Evolutionary conservation across 768 basidiomycete genomes (phyloP).

Genomic region (Cystofilobasidium ferigula): DNA sequence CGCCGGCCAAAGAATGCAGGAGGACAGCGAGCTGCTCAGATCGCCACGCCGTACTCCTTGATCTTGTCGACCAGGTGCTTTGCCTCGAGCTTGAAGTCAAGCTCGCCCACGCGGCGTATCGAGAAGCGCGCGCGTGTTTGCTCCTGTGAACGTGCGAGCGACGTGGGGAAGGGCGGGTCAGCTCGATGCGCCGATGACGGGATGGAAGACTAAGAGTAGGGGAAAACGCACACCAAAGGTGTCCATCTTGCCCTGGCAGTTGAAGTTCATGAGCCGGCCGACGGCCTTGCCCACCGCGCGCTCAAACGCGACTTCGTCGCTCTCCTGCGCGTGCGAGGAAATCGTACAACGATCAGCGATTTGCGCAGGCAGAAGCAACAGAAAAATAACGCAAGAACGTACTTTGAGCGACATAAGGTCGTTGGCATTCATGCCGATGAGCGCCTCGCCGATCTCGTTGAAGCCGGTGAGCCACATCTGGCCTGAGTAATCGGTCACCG

Average conservation of each 20-base stretch:
- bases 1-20: too few species aligned
- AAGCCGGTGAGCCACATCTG: slow-evolving; percentile 91
- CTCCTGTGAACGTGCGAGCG: slow-evolving; percentile 52
- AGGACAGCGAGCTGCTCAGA: not conserved
- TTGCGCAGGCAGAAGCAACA: not conserved
- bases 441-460: slow-evolving; percentile 70
- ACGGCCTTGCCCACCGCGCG: slow-evolving; percentile 53
- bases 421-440: slow-evolving; percentile 70
- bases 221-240: slow-evolving; percentile 48
- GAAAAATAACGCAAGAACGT: not conserved
- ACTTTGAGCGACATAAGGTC: slow-evolving; percentile 67
- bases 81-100: slow-evolving; percentile 62
- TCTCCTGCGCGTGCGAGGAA: slow-evolving; percentile 42
- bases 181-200: not conserved
- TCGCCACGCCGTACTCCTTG: slow-evolving; percentile 34
- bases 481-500: slow-evolving; percentile 77
- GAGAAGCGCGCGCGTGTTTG: slow-evolving; percentile 69
- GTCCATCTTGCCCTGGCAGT: slow-evolving; percentile 76
- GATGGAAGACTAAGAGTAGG: slow-evolving; percentile 6
- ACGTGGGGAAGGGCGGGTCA: not conserved
- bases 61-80: slow-evolving; percentile 52
- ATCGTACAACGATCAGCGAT: slow-evolving; percentile 11
- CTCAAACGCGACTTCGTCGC: slow-evolving; percentile 51
- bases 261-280: slow-evolving; percentile 67
- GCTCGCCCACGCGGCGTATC: slow-evolving; percentile 52